Conservation (phyloP, 768 basidiomycete species). For the Xanthoconium stramineum region DNA sequence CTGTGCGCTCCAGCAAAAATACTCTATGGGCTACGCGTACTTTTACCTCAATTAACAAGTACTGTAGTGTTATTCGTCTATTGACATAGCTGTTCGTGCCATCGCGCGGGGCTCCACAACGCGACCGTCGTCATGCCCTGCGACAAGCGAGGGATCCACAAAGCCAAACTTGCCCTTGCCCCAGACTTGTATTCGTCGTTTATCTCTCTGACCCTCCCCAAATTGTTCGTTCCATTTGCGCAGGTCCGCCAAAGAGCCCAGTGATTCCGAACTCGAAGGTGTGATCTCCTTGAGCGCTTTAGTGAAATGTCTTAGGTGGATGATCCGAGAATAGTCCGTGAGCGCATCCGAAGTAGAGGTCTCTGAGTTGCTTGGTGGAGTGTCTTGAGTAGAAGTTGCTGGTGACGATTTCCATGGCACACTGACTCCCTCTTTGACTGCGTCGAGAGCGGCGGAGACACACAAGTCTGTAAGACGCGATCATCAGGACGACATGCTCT, state of each 20-base stretch:
- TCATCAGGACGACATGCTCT: slow-evolving; percentile 1
- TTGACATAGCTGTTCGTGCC: slow-evolving; percentile 13
- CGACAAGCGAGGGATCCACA: slow-evolving; percentile 41
- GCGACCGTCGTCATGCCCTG: slow-evolving; percentile 41
- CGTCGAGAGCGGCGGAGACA: slow-evolving; percentile 87
- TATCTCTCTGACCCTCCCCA: slow-evolving; percentile 76
- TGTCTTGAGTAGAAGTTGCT: slow-evolving; percentile 2
- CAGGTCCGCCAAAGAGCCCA: slow-evolving; percentile 71
- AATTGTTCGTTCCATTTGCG: slow-evolving; percentile 93
- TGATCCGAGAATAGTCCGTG: slow-evolving; percentile 33
- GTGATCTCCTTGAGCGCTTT: slow-evolving; percentile 88
- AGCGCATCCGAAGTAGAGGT: slow-evolving; percentile 6
- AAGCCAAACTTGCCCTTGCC: slow-evolving; percentile 91
- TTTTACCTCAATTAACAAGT: slow-evolving; percentile 13
- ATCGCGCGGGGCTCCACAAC: slow-evolving; percentile 30
- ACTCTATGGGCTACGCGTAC: slow-evolving; percentile 14
- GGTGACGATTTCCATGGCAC: slow-evolving; percentile 65
- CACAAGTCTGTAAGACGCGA: slow-evolving; percentile 64
- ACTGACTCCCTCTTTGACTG: slow-evolving; percentile 79
- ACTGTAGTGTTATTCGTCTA: slow-evolving; percentile 29
- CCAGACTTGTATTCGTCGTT: slow-evolving; percentile 71
- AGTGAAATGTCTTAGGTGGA: slow-evolving; percentile 65
- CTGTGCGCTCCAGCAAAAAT: neutral
- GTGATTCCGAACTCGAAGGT: slow-evolving; percentile 80
- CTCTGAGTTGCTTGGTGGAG: neutral